Evolutionary conservation across 805 yeast genomes (phyloP).

Genomic region (Suhomyces emberorum): DNA sequence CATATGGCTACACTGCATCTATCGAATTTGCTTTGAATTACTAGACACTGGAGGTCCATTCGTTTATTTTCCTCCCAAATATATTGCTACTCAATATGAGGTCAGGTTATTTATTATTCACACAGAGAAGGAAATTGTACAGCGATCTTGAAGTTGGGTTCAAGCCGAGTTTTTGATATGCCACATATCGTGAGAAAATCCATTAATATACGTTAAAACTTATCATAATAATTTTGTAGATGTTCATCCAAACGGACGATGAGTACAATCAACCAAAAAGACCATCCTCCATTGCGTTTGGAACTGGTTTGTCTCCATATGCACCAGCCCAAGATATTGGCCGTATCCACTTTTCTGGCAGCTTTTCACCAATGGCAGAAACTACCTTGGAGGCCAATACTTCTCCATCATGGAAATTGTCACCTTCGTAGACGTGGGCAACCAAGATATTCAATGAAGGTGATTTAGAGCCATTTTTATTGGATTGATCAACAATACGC

Average conservation of each 20-base stretch:
- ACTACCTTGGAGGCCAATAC: conserved; percentile 41
- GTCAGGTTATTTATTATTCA: too few species aligned
- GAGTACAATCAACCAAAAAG: conserved; percentile 55
- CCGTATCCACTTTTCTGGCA: conserved; percentile 34
- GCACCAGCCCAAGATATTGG: conserved; percentile 86
- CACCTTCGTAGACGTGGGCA: conserved; percentile 83
- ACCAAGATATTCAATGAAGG: conserved; percentile 32
- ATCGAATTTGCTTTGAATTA: conserved; percentile 40
- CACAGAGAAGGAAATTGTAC: too few species aligned
- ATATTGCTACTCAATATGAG: too few species aligned
- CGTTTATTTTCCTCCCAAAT: too few species aligned
- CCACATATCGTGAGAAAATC: too few species aligned
- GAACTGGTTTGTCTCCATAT: conserved; percentile 70
- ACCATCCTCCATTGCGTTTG: conserved; percentile 73
- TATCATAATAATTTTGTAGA: too few species aligned
- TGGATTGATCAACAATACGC: conserved; percentile 10
- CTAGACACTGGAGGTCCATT: too few species aligned
- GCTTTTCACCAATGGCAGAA: conserved; percentile 21
- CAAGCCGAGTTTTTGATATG: too few species aligned
- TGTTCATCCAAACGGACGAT: too few species aligned
- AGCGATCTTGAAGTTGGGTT: too few species aligned
- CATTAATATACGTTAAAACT: too few species aligned
- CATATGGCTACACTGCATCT: conserved; percentile 40
- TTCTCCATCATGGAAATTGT: conserved; percentile 72
- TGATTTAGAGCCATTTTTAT: conserved; percentile 3